Evolutionary conservation across 2,329 filamentous ascomycete species (phyloP).

Genomic region (Raffaelea deltoideospora): DNA sequence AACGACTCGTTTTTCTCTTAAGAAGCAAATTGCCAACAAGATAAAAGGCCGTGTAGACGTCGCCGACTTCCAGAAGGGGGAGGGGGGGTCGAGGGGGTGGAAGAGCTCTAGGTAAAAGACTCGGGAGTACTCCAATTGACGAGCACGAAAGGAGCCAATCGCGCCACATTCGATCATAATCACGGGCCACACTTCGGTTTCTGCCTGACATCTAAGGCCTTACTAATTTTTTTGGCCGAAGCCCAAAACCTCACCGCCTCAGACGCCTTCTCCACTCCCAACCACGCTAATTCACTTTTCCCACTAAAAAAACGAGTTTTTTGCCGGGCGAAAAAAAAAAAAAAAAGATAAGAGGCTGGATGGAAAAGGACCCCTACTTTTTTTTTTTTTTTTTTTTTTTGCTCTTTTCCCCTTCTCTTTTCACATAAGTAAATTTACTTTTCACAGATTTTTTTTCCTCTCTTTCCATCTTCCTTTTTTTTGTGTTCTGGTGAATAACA

Average conservation of each 20-base stretch:
- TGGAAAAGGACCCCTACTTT: too few relatives aligned
- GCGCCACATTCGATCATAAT: too few relatives aligned
- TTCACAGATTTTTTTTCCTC: not conserved
- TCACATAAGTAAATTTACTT: not conserved
- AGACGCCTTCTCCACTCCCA: constrained; percentile 1
- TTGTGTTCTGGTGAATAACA: too few relatives aligned
- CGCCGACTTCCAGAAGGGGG: too few relatives aligned
- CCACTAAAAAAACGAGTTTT: constrained; percentile 9
- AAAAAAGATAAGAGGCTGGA: too few relatives aligned
- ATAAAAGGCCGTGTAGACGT: constrained; percentile 3
- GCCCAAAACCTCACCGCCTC: constrained; percentile 13
- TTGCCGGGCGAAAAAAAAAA: constrained; percentile 1
- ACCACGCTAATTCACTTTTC: constrained; percentile 11
- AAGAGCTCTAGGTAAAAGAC: too few relatives aligned
- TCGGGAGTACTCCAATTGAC: too few relatives aligned
- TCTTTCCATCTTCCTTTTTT: not conserved
- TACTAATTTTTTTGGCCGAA: too few relatives aligned
- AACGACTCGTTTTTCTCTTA: not conserved
- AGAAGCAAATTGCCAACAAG: not conserved
- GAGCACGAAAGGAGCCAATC: too few relatives aligned
- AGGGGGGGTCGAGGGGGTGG: too few relatives aligned
- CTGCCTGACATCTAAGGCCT: too few relatives aligned
- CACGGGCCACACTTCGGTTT: too few relatives aligned
- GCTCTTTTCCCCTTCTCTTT: not conserved
- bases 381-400: not conserved